Base-by-base conservation (phyloP, 202 grass and related monocot species). In the Elaeis oleifera region DNA sequence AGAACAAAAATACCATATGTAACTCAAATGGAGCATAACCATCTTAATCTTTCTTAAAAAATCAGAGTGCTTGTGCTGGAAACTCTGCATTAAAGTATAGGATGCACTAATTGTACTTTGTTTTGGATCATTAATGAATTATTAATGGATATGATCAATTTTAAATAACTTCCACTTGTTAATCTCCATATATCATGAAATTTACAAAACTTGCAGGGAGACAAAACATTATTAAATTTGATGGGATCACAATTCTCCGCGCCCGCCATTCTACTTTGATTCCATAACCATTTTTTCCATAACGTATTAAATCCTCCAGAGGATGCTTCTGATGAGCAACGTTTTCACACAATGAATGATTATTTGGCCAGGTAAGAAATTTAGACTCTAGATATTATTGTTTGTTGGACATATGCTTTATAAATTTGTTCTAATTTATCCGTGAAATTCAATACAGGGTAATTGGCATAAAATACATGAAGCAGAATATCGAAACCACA, bases 191-290 rank as follows among this genome's bases (percentile, higher is more conserved):
- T 76, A 70, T 49, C 49, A n/a, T 51, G 49, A 18, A 73, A 65
- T 79, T 53, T 72, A 28, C 22, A 17, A 52, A 52, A 74, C 31
- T 69, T 89, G 74, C 71, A 99, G 94, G 94, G 94, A 59, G 94
- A 99, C 56, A 99, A 99, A 99, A 99, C 77, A 99, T 99, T 54
- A 99, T 99, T 72, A 99, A 99, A 86, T 99, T 99, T 62, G 94
- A 89, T 0, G 94, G 94, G 94, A 99, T 44, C 94, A 99, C 74
- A 92, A 99, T 79, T 99, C 94, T 59, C 94, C 94, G 50, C 94
- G 94, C 23, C 88, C 94, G 50, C 92, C 86, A 48, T 97, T 97
- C 65, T 97, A 97, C 61, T 97, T 92, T 69, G 92, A 97, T 74
- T 97, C 94, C 0, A 88, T 97, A 50, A 97, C 94, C 16, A 97